Evolutionary conservation across 2,329 filamentous ascomycete species (phyloP).

Genomic region (Plectosphaerella cucumerina): DNA sequence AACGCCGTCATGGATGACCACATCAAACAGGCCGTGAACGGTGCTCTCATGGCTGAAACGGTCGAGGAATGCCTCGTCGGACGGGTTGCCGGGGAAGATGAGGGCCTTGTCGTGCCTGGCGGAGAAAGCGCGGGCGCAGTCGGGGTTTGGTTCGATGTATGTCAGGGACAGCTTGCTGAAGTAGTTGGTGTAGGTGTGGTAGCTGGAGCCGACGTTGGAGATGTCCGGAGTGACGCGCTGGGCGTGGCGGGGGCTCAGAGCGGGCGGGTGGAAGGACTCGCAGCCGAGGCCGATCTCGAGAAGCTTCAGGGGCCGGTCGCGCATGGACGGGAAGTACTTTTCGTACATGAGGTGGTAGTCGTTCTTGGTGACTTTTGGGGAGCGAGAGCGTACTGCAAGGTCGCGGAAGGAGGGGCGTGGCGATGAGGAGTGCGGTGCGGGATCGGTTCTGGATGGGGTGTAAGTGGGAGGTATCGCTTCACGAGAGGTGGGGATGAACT

Average conservation of each 20-base stretch:
- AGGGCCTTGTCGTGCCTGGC: conserved; percentile 27
- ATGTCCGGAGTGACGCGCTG: conserved; percentile 19
- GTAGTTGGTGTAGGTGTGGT: conserved; percentile 35
- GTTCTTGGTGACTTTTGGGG: conserved; percentile 33
- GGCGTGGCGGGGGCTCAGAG: conserved; percentile 19
- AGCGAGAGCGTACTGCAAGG: conserved; percentile 29
- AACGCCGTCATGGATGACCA: conserved; percentile 31
- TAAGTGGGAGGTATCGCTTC: background rate
- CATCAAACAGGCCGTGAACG: conserved; percentile 24
- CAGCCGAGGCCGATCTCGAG: conserved; percentile 38
- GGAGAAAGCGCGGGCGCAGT: conserved; percentile 29
- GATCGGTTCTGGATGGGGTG: conserved; percentile 1
- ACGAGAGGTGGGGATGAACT: background rate
- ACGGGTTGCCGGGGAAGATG: conserved; percentile 35
- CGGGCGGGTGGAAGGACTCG: conserved; percentile 14
- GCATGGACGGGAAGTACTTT: conserved; percentile 27
- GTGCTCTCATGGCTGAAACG: conserved; percentile 23
- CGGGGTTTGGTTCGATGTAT: conserved; percentile 33
- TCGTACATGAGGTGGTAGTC: conserved; percentile 36
- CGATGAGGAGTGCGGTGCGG: background rate
- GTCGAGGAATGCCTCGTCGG: conserved; percentile 28
- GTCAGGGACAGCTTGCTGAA: conserved; percentile 33
- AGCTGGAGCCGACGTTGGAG: conserved; percentile 32
- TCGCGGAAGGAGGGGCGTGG: conserved; percentile 21
- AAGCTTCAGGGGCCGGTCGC: conserved; percentile 29